phyloP scores from a whole-genome alignment of 805 yeast genomes.

The Wickerhamomyces bovis region DNA sequence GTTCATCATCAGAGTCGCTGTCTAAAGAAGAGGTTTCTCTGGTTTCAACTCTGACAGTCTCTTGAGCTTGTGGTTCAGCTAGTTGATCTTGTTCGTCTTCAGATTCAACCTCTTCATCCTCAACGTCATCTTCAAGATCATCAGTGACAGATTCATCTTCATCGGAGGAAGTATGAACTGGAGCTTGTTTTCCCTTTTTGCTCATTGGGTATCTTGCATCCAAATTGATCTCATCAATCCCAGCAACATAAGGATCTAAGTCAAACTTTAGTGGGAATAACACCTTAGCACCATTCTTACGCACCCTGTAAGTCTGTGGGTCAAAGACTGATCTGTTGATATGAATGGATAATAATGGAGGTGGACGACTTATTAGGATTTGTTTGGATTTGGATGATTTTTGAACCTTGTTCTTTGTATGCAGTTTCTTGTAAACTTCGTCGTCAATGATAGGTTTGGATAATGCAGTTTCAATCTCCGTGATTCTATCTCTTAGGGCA shows the following conservation, averaged over 20 bases:
- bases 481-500: conserved; percentile 40
- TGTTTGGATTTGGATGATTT: conserved; percentile 83
- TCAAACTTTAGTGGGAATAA: conserved; percentile 66
- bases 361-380: conserved; percentile 71
- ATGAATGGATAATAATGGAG: conserved; percentile 78
- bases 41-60: background rate
- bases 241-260: conserved; percentile 63
- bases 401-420: conserved; percentile 66
- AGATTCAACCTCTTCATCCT: conserved; percentile 7
- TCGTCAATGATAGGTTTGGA: conserved; percentile 68
- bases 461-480: conserved; percentile 47
- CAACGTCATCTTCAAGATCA: conserved; percentile 6
- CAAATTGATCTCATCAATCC: conserved; percentile 60
- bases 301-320: conserved; percentile 72
- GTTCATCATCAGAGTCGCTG: conserved; percentile 6
- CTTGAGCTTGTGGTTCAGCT: background rate
- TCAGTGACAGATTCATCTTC: conserved; percentile 9
- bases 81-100: conserved; percentile 11
- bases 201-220: conserved; percentile 78
- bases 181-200: conserved; percentile 29
- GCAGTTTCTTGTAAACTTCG: conserved; percentile 65
- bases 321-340: conserved; percentile 93
- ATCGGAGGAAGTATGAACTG: conserved; percentile 5
- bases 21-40: background rate
- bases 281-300: conserved; percentile 82